Base-by-base conservation (phyloP, 2,329 filamentous ascomycete genomes). In the Venturia asperata region DNA sequence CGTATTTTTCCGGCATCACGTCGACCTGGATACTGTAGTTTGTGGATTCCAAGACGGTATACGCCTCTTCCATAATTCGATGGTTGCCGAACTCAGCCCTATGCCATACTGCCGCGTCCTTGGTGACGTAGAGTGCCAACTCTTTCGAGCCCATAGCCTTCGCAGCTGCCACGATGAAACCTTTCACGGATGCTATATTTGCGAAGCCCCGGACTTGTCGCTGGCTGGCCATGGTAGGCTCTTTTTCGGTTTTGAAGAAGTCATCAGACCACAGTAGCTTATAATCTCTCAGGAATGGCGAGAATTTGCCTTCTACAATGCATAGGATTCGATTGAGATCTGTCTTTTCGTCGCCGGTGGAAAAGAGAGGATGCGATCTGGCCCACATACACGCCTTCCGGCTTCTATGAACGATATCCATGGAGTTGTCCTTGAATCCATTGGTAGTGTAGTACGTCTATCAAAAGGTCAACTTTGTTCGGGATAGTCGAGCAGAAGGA, bases 11-110 rank as follows among this genome's bases (percentile, higher is more conserved):
- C 1, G 88, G 91, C 83, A 93, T 87, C 68, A 97, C 92, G 75
- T 97, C 92, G 65, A 99, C 87, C 77, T 97, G 93, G 70, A 99
- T 92, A 79, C 93, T 97, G 80, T 99, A 97, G 73, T 96, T 93
- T 52, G 94, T 97, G 72, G 92, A 94, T 77, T 97, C 93, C 49
- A 99, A 82, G 61, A 99, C 84, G 0, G 94, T 99, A 76, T 97
- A 99, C 2, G 90, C 91, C 70, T 86, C 83, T 73, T 93, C 85
- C 74, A 96, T 89, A 67, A 91, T 83, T 71, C 92, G 90, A 75
- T 96, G 92, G 67, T 90, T 87, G 56, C 86, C 85, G 75, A 99
- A 97, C 72, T 96, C 85, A 66, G 93, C 93, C 64, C 92, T 87
- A 74, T 97, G 92, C 94, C 94, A 99, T 65, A 83, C 87, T 63